Evolutionary conservation across 2,329 filamentous ascomycete species (phyloP), one percentile per base, ranked within the genome.

Genomic region (Conoideocrella luteorostrata): DNA sequence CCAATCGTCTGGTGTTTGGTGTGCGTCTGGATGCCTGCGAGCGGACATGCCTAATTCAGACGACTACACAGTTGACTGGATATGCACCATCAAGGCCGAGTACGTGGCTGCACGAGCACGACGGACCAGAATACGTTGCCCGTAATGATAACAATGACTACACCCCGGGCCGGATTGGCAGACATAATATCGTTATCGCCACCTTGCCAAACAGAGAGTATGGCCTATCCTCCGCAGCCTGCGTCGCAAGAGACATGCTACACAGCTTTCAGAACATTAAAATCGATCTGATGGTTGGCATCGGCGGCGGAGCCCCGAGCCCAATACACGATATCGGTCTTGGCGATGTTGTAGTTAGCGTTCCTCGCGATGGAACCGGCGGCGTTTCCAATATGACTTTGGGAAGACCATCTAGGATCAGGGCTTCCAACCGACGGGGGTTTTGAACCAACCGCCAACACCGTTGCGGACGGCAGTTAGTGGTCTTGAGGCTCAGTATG

Each of bases 21-120:
- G n/a, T n/a, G n/a, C n/a, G n/a, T n/a, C n/a, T n/a, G n/a, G n/a
- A n/a, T n/a, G n/a, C n/a, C n/a, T n/a, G n/a, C n/a, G n/a, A n/a
- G n/a, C n/a, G n/a, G n/a, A n/a, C n/a, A n/a, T n/a, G n/a, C n/a
- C n/a, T n/a, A n/a, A n/a, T n/a, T n/a, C n/a, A n/a, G n/a, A n/a
- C n/a, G n/a, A n/a, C n/a, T 71, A 70, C 39, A 66, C 57, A 0
- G 56, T 72, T 3, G 68, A 65, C 15, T 71, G 67, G 67, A 68
- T 72, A 4, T 71, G 65, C 40, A 66, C 68, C 10, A 46, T 71
- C 1, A 18, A 4, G 0, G 55, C 50, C 0, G 68, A 72, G 41
- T 57, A 53, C 34, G 56, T 63, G 40, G 67, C 68, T 5, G 68
- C 68, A 4, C 47, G 24, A 35, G 29, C 46, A 48, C 15, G 17